These are phyloP conservation scores for Pterocarpus macrocarpus DNA, from an alignment of 306 rosid species.

Conservation along the genomic window DNA sequence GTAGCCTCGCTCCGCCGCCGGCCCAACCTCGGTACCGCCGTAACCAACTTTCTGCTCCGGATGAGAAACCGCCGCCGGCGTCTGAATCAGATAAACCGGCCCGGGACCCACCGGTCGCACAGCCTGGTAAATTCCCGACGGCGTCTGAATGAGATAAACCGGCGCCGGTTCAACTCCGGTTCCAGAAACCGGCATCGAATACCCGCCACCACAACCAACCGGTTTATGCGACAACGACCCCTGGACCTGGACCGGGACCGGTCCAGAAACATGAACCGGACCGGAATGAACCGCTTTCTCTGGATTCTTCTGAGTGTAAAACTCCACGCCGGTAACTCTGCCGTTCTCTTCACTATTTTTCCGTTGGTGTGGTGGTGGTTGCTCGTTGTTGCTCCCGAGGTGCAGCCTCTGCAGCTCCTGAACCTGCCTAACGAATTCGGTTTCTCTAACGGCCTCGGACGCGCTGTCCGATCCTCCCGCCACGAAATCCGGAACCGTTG, in stretches of 20 bases:
- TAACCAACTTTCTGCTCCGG: constrained; percentile 48
- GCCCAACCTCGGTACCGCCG: constrained; percentile 44
- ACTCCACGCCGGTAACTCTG: constrained; percentile 53
- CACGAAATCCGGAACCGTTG: constrained; percentile 49
- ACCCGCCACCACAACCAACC: constrained; percentile 54
- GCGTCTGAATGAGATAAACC: constrained; percentile 71
- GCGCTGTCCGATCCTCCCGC: constrained; percentile 58
- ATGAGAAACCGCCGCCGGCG: constrained; percentile 43
- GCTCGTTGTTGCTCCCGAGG: constrained; percentile 59
- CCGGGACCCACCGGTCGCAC: constrained; percentile 64
- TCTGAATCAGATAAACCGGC: constrained; percentile 42
- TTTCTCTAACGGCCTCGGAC: constrained; percentile 58
- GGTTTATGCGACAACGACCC: constrained; percentile 56
- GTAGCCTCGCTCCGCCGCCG: constrained; percentile 56
- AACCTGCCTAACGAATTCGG: constrained; percentile 64
- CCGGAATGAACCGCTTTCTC: constrained; percentile 47
- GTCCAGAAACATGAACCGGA: constrained; percentile 51
- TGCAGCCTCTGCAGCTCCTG: constrained; percentile 69
- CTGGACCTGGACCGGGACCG: constrained; percentile 41
- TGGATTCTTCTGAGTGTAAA: constrained; percentile 53
- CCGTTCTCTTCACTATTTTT: constrained; percentile 61
- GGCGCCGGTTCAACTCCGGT: constrained; percentile 62
- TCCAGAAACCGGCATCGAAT: constrained; percentile 42
- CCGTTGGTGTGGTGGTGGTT: constrained; percentile 44
- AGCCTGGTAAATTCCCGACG: constrained; percentile 70